Conservation (phyloP, 352 stramenopile species). For the Phytophthora rubi region DNA sequence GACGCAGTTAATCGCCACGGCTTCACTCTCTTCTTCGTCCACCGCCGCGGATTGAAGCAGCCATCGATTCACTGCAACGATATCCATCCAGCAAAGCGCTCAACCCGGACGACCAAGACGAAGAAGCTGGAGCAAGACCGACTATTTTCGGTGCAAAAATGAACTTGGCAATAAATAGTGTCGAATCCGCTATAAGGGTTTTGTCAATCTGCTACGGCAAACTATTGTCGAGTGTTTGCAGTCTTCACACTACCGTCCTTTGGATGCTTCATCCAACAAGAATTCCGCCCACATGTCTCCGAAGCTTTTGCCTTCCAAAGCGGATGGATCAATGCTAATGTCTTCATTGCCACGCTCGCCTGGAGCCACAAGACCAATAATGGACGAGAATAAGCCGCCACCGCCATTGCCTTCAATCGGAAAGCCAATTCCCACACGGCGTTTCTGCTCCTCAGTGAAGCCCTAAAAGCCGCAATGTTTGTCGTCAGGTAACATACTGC, state of each 20-base stretch:
- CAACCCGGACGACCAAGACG: neutral
- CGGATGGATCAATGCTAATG: slow-evolving; percentile 19
- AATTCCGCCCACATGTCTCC: slow-evolving; percentile 78
- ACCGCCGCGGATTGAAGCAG: slow-evolving; percentile 38
- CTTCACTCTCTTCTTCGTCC: slow-evolving; percentile 65
- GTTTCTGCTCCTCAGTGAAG: slow-evolving; percentile 76
- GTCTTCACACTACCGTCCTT: slow-evolving; percentile 9
- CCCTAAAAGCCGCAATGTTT: slow-evolving; percentile 29
- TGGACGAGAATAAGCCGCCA: slow-evolving; percentile 71
- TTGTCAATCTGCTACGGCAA: too few relatives aligned
- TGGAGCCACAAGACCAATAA: slow-evolving; percentile 58
- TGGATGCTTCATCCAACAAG: slow-evolving; percentile 61
- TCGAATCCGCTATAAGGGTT: neutral
- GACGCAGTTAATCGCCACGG: slow-evolving; percentile 51
- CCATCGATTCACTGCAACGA: slow-evolving; percentile 46
- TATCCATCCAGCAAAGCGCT: slow-evolving; percentile 28
- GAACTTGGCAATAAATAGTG: neutral
- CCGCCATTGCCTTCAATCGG: slow-evolving; percentile 64
- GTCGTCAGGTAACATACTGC: neutral
- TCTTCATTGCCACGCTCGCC: slow-evolving; percentile 10
- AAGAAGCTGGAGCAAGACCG: neutral
- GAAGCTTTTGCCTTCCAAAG: slow-evolving; percentile 75
- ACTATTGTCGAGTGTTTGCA: too few relatives aligned
- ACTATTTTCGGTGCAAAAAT: neutral
- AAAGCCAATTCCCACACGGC: slow-evolving; percentile 60